phyloP scores from a whole-genome alignment of 2,329 filamentous ascomycete species.

The Cercospora nicotianae region DNA sequence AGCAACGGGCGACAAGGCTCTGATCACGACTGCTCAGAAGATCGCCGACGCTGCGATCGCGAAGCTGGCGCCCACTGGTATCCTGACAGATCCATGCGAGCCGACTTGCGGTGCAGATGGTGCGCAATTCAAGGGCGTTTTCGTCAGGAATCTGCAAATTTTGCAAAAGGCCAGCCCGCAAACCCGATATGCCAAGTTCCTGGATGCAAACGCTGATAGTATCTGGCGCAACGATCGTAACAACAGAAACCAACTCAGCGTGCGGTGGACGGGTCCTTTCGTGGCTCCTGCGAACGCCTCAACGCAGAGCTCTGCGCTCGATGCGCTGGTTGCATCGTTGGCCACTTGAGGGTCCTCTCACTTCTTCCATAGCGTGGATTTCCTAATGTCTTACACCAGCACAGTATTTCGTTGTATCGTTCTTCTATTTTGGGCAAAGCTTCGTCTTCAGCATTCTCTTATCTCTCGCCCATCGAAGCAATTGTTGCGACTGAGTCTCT shows the following conservation, averaged over 20 bases:
- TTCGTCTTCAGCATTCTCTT: background rate
- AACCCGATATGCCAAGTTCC: slow-evolving; percentile 53
- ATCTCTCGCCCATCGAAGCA: background rate
- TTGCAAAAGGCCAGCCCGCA: slow-evolving; percentile 56
- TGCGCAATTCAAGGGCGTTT: slow-evolving; percentile 70
- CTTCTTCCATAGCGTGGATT: background rate
- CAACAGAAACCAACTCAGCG: slow-evolving; percentile 54
- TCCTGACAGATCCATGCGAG: slow-evolving; percentile 45
- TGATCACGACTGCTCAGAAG: slow-evolving; percentile 39
- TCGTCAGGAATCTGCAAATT: slow-evolving; percentile 63
- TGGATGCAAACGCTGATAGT: slow-evolving; percentile 62
- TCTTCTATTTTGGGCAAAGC: background rate
- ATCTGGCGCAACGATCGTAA: slow-evolving; percentile 64
- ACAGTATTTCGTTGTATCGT: background rate
- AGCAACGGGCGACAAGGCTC: slow-evolving; percentile 38
- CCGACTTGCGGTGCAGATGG: slow-evolving; percentile 46
- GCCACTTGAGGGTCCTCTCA: slow-evolving; percentile 18
- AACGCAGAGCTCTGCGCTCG: slow-evolving; percentile 37
- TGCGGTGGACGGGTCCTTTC: slow-evolving; percentile 66
- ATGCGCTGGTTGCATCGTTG: slow-evolving; percentile 37
- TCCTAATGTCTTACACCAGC: background rate
- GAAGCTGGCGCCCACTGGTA: slow-evolving; percentile 40
- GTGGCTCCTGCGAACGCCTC: slow-evolving; percentile 32
- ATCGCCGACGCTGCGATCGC: slow-evolving; percentile 46
- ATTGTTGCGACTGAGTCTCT: background rate